Evolutionary conservation across 306 rosid genomes (phyloP).

Genomic region (Carpinus fangiana): DNA sequence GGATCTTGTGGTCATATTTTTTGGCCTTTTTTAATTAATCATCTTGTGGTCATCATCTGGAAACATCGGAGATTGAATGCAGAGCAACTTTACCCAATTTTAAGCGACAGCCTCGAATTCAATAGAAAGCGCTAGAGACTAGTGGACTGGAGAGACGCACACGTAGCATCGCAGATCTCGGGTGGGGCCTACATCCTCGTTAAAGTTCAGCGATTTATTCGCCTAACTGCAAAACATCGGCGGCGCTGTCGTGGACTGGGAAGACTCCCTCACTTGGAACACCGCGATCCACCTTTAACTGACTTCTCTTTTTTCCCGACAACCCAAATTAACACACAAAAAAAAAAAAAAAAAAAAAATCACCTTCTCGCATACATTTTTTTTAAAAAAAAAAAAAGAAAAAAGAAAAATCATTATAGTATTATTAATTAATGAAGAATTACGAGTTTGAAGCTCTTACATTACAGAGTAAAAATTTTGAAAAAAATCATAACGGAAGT

Average conservation of each 20-base stretch:
- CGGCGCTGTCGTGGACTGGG: neutral
- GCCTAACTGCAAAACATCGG: conserved; percentile 19
- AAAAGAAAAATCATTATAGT: no score
- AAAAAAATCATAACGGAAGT: no score
- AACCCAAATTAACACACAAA: no score
- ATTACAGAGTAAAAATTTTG: no score
- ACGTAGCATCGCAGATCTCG: conserved; percentile 11
- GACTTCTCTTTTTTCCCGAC: no score
- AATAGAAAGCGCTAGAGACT: conserved; percentile 2
- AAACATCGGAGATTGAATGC: neutral
- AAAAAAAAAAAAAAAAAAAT: no score
- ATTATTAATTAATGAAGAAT: no score
- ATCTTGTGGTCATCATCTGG: neutral
- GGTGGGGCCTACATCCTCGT: conserved; percentile 22
- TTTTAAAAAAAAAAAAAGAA: no score
- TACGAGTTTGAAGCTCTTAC: no score
- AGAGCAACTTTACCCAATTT: neutral
- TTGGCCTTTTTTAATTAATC: no score
- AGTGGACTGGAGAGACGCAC: conserved; percentile 29
- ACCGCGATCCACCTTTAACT: no score
- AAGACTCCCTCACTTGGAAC: neutral
- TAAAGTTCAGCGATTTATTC: conserved; percentile 17
- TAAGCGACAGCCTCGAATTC: neutral
- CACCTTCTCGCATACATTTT: no score
- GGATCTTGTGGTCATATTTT: conserved; percentile 12